A percentile compares a stretch with the other conserved stretches of the same genome.
phyloP scores from a whole-genome alignment of 116 monocot genomes.

The Dioscorea cayenensis region DNA sequence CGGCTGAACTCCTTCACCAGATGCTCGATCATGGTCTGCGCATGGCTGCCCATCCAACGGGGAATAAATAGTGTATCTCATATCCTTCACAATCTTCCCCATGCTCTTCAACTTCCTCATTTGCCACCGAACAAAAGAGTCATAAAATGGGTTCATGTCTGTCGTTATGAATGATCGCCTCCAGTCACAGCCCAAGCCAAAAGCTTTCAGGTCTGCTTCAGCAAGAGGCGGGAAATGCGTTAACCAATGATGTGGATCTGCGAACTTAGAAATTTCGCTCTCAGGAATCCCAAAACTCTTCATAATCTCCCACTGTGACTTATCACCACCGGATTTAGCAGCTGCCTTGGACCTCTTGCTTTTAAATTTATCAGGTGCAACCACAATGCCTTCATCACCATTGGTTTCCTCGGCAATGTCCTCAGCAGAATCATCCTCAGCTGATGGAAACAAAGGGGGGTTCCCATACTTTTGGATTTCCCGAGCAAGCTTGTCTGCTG shows the following conservation, averaged over 20 bases:
- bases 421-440: conserved; percentile 17
- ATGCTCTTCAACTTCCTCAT: conserved; percentile 68
- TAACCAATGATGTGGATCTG: conserved; percentile 78
- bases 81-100: conserved; percentile 89
- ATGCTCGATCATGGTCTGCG: conserved; percentile 92
- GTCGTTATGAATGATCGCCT: conserved; percentile 94
- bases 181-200: conserved; percentile 96
- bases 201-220: conserved; percentile 76
- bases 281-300: conserved; percentile 69
- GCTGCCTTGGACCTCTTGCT: conserved; percentile 86
- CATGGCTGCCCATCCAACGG: conserved; percentile 95
- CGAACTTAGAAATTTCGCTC: conserved; percentile 68
- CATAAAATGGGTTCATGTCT: conserved; percentile 87
- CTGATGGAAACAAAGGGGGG: conserved; percentile 68
- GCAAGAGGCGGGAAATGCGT: conserved; percentile 79
- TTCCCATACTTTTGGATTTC: conserved; percentile 66
- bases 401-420: conserved; percentile 18
- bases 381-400: conserved; percentile 16
- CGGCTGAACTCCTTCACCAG: conserved; percentile 88
- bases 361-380: conserved; percentile 78
- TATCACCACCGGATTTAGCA: conserved; percentile 66
- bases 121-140: conserved; percentile 96
- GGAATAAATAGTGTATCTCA: conserved; percentile 83
- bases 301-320: conserved; percentile 98
- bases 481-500: conserved; percentile 81